Conservation (phyloP, 108 stramenopile species). For the Asterionellopsis glacialis region DNA sequence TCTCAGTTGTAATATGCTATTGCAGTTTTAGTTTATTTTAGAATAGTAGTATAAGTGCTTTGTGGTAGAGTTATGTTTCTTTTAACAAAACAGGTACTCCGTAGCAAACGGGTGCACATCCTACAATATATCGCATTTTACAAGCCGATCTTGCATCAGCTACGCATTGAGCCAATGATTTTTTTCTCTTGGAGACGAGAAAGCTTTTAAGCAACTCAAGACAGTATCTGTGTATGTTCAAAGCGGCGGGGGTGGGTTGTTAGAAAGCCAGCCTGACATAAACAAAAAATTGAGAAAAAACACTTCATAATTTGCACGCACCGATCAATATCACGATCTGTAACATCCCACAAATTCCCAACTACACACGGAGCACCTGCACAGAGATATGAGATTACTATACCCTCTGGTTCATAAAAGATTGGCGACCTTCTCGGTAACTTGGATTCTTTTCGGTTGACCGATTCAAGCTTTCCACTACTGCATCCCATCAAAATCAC, state of each 20-base stretch:
- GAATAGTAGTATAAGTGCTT: not conserved
- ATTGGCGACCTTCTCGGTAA: constrained; percentile 21
- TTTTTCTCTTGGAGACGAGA: constrained; percentile 10
- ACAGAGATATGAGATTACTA: constrained; percentile 84
- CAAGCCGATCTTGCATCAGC: constrained; percentile 79
- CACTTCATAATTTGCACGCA: too few species aligned
- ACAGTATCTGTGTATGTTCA: constrained; percentile 61
- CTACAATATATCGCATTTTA: constrained; percentile 87
- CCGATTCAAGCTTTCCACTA: constrained; percentile 80
- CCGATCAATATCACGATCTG: constrained; percentile 96
- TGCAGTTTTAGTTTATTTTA: not conserved
- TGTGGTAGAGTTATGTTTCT: not conserved
- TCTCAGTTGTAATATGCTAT: too few species aligned
- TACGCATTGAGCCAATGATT: constrained; percentile 75
- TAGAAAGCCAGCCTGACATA: not conserved
- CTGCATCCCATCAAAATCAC: constrained; percentile 98
- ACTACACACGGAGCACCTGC: constrained; percentile 94
- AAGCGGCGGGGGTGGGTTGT: not conserved
- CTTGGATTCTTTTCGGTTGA: constrained; percentile 49
- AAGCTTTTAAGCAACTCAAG: constrained; percentile 56
- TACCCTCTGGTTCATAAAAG: constrained; percentile 91
- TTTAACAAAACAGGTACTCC: constrained; percentile 76
- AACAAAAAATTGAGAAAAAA: constrained; percentile 13
- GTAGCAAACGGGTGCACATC: constrained; percentile 92
- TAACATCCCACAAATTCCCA: constrained; percentile 98